These are phyloP conservation scores for Racocetra persica DNA, from an alignment of 371 early-diverging fungal genomes.

Conservation along the genomic window DNA sequence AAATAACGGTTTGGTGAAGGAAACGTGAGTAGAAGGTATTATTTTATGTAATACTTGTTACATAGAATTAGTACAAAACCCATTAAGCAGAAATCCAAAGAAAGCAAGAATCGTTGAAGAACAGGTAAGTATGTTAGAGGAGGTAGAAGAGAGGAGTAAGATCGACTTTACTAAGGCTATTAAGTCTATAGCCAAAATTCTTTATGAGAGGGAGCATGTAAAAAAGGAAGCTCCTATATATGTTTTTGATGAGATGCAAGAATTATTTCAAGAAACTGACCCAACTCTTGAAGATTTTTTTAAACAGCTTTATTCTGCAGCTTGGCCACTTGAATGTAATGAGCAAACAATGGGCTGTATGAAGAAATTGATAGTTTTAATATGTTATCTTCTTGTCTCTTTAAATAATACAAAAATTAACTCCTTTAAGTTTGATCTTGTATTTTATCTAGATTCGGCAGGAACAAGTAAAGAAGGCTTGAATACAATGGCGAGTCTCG, in stretches of 20 bases:
- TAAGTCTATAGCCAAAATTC: not conserved
- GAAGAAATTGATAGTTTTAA: slow-evolving; percentile 18
- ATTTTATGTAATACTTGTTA: slow-evolving; percentile 12
- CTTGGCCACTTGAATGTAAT: not conserved
- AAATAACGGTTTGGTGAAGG: not conserved
- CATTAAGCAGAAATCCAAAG: not conserved
- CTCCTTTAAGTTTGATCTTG: not conserved
- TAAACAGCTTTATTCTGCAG: slow-evolving; percentile 15
- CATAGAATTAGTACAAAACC: not conserved
- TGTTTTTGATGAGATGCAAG: slow-evolving; percentile 16
- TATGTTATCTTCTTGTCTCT: slow-evolving; percentile 11
- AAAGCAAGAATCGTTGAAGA: not conserved
- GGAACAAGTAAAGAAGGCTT: not conserved
- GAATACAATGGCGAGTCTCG: not conserved
- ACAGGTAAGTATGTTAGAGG: not conserved
- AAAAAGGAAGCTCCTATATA: slow-evolving; percentile 12
- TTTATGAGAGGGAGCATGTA: not conserved
- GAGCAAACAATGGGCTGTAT: slow-evolving; percentile 13
- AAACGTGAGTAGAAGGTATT: not conserved
- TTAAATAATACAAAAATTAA: not conserved
- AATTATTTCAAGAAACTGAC: slow-evolving; percentile 22
- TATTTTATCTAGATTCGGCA: not conserved
- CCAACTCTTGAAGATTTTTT: slow-evolving; percentile 7
- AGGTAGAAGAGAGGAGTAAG: not conserved
- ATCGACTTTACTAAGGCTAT: not conserved